These are phyloP conservation scores for Pluteus cervinus DNA, from an alignment of 768 basidiomycete genomes.

Conservation along the genomic window DNA sequence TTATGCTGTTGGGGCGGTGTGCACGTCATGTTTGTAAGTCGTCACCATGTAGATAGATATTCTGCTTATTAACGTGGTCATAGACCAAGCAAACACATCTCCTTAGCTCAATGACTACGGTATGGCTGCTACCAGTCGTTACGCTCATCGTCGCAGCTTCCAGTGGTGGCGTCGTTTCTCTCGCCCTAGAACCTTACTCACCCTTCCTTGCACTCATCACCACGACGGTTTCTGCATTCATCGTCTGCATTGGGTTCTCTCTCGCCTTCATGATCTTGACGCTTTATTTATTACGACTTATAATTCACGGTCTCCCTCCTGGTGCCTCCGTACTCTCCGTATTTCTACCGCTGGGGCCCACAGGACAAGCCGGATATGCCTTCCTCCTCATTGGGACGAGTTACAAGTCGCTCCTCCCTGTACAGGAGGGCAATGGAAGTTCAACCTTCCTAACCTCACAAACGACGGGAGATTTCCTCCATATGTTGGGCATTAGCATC, in stretches of 20 bases:
- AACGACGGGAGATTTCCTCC: constrained; percentile 28
- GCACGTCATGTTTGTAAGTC: constrained; percentile 55
- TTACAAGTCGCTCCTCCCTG: constrained; percentile 30
- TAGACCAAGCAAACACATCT: constrained; percentile 46
- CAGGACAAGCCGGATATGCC: constrained; percentile 60
- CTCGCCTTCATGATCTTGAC: constrained; percentile 65
- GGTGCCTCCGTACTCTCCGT: constrained; percentile 45
- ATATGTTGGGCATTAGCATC: constrained; percentile 38
- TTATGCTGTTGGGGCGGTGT: constrained; percentile 56
- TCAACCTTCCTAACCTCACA: constrained; percentile 29
- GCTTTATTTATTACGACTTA: constrained; percentile 54
- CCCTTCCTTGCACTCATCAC: constrained; percentile 48
- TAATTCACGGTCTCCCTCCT: constrained; percentile 48
- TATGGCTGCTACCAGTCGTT: constrained; percentile 75
- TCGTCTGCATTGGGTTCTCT: constrained; percentile 49
- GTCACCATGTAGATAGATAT: neutral
- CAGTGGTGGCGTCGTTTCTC: constrained; percentile 54
- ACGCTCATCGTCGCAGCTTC: constrained; percentile 68
- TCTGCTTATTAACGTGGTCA: too few species aligned
- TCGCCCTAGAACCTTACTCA: constrained; percentile 39
- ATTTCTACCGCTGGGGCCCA: constrained; percentile 73
- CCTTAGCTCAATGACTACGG: constrained; percentile 46
- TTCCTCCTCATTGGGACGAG: constrained; percentile 50
- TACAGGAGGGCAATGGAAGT: constrained; percentile 16
- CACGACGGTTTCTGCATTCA: constrained; percentile 43